Percentiles rank a stretch among this genome's conserved stretches.
phyloP scores from a whole-genome alignment of 2,329 filamentous ascomycete species.

The Fusarium austroafricanum region DNA sequence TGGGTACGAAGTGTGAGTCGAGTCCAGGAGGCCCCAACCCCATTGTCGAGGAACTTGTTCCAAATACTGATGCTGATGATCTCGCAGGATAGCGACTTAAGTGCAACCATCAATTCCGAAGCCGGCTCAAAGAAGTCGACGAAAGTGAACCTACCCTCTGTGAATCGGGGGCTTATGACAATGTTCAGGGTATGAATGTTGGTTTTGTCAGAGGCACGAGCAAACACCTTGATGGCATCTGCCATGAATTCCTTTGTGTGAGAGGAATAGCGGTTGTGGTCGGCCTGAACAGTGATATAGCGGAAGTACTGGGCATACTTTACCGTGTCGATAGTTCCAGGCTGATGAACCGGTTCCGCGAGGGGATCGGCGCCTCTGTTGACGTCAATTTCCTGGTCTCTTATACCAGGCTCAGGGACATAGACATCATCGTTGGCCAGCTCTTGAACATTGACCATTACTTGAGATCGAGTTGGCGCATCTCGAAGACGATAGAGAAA shows the following conservation, averaged over 20 bases:
- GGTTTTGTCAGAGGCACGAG: conserved; percentile 16
- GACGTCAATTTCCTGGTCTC: not conserved
- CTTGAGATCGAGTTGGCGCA: conserved; percentile 21
- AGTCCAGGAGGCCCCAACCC: not conserved
- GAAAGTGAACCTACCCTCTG: conserved; percentile 48
- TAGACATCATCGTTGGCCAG: conserved; percentile 34
- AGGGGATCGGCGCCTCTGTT: conserved; percentile 1
- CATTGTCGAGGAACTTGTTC: conserved; percentile 36
- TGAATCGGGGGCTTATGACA: conserved; percentile 51
- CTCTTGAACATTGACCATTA: conserved; percentile 24
- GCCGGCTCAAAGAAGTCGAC: conserved; percentile 50
- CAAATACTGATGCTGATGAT: conserved; percentile 53
- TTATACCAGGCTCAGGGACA: not conserved
- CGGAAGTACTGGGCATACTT: conserved; percentile 57
- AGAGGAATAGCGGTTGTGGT: conserved; percentile 53
- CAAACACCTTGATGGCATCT: conserved; percentile 54
- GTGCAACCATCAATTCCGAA: conserved; percentile 47
- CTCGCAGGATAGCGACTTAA: conserved; percentile 51
- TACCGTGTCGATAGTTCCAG: conserved; percentile 47
- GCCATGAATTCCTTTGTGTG: conserved; percentile 49
- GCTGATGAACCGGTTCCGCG: conserved; percentile 10
- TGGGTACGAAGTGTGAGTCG: conserved; percentile 23
- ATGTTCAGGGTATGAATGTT: conserved; percentile 58
- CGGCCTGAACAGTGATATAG: conserved; percentile 56
- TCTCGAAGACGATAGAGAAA: conserved; percentile 62